Evolutionary conservation across 192 early-diverging fungal genomes (phyloP), one percentile per base, ranked within the genome.

Genomic region (Linnemannia elongata): DNA sequence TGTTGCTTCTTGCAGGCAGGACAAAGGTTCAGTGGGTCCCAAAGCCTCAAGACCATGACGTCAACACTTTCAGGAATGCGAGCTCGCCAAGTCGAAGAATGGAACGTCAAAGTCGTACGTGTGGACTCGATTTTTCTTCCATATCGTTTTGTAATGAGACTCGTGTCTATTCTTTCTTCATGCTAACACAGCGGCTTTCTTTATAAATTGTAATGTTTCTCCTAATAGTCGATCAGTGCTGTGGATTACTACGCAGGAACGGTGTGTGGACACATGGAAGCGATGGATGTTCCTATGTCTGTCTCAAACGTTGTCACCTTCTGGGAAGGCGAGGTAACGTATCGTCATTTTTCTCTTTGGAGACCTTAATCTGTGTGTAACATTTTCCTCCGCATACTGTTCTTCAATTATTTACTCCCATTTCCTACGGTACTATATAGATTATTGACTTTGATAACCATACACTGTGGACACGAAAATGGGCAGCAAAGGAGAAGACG

Each of bases 381-480:
- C 54, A 38, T 44, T 41, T 22, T 38, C 36, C 7, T 45, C 20
- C 22, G 39, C 35, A 72, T 3, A 72, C 8, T 72, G 35, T n/a
- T 15, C 8, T 0, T 4, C 47, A 18, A 33, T 15, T 44, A 13
- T n/a, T 35, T 52, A 74, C 30, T 74, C 30, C 24, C 15, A 41
- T 10, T 57, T 52, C 54, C 4, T 38, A 35, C 13, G 15, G 27
- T 39, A 38, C 18, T 20, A 52, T 45, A 13, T 74, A 88, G 85
- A 89, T 94, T 35, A 75, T 94, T 39, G 93, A 94, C 79, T 93
- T 94, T 89, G 89, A 89, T 71, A 91, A 92, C 70, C 85, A 91
- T 55, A 87, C 79, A 54, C 88, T 92, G 52, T 85, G 89, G 82
- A 94, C 93, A 13, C 85, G 82, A 75, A 93, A 93, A 79, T 94